These are phyloP conservation scores for Zygosaccharomyces kombuchaensis DNA, from an alignment of 805 yeast genomes.

Conservation along the genomic window DNA sequence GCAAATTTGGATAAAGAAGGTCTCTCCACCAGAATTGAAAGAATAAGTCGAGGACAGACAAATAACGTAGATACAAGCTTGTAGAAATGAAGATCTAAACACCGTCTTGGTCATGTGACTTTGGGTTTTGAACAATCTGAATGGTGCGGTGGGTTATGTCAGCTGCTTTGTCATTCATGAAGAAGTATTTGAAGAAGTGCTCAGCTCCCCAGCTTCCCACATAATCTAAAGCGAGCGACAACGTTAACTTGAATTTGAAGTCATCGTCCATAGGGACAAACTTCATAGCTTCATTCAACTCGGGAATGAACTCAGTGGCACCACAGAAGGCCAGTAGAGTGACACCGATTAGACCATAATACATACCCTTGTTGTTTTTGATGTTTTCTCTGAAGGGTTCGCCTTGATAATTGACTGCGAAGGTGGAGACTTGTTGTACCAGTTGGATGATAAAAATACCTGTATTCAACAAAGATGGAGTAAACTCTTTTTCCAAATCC, in stretches of 20 bases:
- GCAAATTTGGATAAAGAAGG: constrained; percentile 16
- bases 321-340: constrained; percentile 85
- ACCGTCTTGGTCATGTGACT: neutral
- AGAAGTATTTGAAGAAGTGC: constrained; percentile 70
- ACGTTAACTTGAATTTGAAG: constrained; percentile 76
- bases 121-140: constrained; percentile 3
- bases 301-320: constrained; percentile 92
- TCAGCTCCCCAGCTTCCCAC: constrained; percentile 75
- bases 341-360: constrained; percentile 88
- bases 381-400: constrained; percentile 92
- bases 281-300: constrained; percentile 84
- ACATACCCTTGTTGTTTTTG: constrained; percentile 91
- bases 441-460: constrained; percentile 92
- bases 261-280: constrained; percentile 76
- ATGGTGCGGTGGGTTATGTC: constrained; percentile 60
- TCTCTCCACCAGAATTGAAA: constrained; percentile 9
- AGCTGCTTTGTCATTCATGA: constrained; percentile 87
- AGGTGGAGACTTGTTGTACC: constrained; percentile 95
- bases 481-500: constrained; percentile 83
- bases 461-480: constrained; percentile 89
- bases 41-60: neutral
- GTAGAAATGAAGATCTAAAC: constrained; percentile 1
- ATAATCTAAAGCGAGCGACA: constrained; percentile 69
- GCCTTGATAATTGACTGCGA: constrained; percentile 97
- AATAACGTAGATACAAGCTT: constrained; percentile 4